phyloP scores from a whole-genome alignment of 2,329 filamentous ascomycete genomes.

The Berkeleyomyces basicola region DNA sequence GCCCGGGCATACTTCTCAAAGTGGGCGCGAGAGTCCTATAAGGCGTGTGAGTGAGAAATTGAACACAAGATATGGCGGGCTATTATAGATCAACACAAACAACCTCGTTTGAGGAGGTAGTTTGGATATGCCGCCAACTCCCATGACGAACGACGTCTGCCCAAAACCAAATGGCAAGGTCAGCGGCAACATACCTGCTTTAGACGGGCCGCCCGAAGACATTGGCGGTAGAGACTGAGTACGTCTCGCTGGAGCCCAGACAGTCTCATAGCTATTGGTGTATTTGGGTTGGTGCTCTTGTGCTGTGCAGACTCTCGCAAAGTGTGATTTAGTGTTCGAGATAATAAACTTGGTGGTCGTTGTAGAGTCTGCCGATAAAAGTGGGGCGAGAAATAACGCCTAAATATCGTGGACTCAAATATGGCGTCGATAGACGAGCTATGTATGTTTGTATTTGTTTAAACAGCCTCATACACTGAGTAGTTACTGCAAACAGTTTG shows the following conservation, averaged over 20 bases:
- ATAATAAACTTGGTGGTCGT: no score
- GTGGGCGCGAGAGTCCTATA: constrained; percentile 32
- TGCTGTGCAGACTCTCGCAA: not conserved
- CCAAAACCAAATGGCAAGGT: not conserved
- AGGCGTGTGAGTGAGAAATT: no score
- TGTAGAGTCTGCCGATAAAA: no score
- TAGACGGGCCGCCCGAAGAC: constrained; percentile 61
- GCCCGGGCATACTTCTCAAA: constrained; percentile 48
- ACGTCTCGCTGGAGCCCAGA: constrained; percentile 89
- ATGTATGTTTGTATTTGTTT: no score
- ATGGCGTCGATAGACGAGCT: no score
- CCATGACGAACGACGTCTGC: not conserved
- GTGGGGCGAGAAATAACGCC: no score
- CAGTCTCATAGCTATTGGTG: constrained; percentile 29
- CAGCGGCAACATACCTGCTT: constrained; percentile 48
- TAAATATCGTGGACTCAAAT: no score
- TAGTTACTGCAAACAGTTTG: no score
- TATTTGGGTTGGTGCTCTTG: not conserved
- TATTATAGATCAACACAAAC: not conserved
- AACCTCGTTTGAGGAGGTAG: not conserved
- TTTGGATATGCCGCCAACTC: not conserved
- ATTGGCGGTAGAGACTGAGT: constrained; percentile 68
- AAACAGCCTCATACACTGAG: no score
- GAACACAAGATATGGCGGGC: no score
- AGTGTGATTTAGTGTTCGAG: not conserved